Evolutionary conservation across 345 rosid genomes (phyloP).

Genomic region (Reutealis trisperma): DNA sequence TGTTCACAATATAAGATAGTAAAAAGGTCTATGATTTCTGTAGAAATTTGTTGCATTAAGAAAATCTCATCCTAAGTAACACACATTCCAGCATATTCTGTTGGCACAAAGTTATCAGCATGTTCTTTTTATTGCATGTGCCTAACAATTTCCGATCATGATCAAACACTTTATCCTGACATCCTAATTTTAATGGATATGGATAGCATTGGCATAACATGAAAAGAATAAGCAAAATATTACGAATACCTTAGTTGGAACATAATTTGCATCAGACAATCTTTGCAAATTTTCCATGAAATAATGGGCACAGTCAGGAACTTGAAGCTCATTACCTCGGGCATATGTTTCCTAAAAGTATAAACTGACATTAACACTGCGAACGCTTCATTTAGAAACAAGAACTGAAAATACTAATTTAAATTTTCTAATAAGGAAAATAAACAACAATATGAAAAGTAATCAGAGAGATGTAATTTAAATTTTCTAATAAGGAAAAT

Average conservation of each 20-base stretch:
- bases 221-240: not conserved
- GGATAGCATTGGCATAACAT: not conserved
- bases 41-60: not conserved
- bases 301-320: constrained; percentile 89
- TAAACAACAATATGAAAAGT: not conserved
- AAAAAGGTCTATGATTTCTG: too few species aligned
- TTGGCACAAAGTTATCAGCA: not conserved
- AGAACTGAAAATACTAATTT: not conserved
- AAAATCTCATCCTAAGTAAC: not conserved
- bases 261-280: constrained; percentile 69
- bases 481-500: not conserved
- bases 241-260: constrained; percentile 81
- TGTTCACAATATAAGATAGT: not conserved
- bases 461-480: not conserved
- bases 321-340: constrained; percentile 85
- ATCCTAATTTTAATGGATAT: not conserved
- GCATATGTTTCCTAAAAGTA: constrained; percentile 74
- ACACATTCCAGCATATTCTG: not conserved
- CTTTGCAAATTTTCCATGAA: constrained; percentile 94
- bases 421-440: not conserved
- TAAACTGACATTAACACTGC: constrained; percentile 9
- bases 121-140: not conserved
- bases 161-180: not conserved
- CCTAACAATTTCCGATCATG: not conserved
- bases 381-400: not conserved